A percentile compares a stretch with the other conserved stretches of the same genome.
These are phyloP conservation scores for Leccinum aurantiacum DNA, from an alignment of 768 basidiomycete genomes.

Conservation along the genomic window DNA sequence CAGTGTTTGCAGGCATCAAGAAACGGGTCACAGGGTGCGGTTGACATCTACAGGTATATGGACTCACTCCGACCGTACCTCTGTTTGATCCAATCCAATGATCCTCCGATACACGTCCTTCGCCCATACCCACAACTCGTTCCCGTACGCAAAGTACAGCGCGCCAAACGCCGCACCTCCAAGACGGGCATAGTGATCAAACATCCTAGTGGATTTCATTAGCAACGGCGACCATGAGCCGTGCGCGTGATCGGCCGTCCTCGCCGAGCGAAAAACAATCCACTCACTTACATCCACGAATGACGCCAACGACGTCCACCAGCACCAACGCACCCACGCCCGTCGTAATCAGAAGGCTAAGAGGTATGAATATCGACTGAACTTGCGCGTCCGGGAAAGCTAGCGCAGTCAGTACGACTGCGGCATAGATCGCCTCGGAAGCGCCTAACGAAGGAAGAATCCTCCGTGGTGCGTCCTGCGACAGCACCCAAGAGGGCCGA, in stretches of 20 bases:
- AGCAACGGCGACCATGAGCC: background rate
- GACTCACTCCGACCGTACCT: slow-evolving; percentile 9
- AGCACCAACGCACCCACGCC: no score
- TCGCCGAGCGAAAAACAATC: no score
- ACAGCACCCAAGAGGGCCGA: no score
- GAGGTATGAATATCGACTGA: no score
- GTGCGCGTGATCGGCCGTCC: background rate
- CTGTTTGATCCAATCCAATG: background rate
- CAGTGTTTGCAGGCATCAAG: background rate
- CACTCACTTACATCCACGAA: no score
- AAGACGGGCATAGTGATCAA: slow-evolving; percentile 63
- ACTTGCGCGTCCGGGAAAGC: no score
- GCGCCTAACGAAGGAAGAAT: no score
- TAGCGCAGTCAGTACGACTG: no score
- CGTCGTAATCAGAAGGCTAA: no score
- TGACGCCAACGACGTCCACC: no score
- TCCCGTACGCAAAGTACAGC: slow-evolving; percentile 70
- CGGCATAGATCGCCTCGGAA: no score
- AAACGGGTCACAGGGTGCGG: background rate
- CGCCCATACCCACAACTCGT: slow-evolving; percentile 43
- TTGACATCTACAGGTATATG: background rate
- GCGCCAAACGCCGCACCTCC: slow-evolving; percentile 85
- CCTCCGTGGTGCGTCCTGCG: no score
- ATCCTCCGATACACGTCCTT: slow-evolving; percentile 20
- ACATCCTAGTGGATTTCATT: slow-evolving; percentile 19